phyloP scores from a whole-genome alignment of 352 stramenopile genomes.

The Phytopythium vexans region DNA sequence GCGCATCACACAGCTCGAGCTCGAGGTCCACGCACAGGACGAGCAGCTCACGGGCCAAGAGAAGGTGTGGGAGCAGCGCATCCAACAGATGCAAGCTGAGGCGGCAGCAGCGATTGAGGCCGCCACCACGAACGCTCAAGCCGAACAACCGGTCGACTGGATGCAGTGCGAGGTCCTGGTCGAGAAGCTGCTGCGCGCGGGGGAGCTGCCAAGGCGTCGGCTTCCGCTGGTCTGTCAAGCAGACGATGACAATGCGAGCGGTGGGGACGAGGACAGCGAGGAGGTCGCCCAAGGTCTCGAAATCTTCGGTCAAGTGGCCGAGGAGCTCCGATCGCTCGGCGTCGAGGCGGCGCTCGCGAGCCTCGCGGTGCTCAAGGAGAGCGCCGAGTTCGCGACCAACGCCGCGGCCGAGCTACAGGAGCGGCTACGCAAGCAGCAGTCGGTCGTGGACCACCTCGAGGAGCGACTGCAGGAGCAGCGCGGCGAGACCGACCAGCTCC shows the following conservation, averaged over 20 bases:
- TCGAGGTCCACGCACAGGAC: slow-evolving; percentile 27
- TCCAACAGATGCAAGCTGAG: slow-evolving; percentile 24
- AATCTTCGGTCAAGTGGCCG: slow-evolving; percentile 29
- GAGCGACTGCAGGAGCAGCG: slow-evolving; percentile 59
- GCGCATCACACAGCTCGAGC: slow-evolving; percentile 41
- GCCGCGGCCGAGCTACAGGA: slow-evolving; percentile 60
- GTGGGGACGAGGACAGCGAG: slow-evolving; percentile 22
- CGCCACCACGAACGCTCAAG: slow-evolving; percentile 8
- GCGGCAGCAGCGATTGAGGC: slow-evolving; percentile 23
- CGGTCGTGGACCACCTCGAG: slow-evolving; percentile 51
- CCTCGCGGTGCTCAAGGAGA: slow-evolving; percentile 61
- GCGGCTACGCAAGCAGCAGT: slow-evolving; percentile 46
- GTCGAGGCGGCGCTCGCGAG: slow-evolving; percentile 53
- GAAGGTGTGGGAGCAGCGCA: slow-evolving; percentile 25
- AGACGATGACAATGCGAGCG: slow-evolving; percentile 13
- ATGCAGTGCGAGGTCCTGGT: slow-evolving; percentile 55
- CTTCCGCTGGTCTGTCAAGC: slow-evolving; percentile 8
- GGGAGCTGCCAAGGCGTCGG: slow-evolving; percentile 37
- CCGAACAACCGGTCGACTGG: slow-evolving; percentile 36
- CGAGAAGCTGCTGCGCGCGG: slow-evolving; percentile 42
- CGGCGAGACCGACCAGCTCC: slow-evolving; percentile 46
- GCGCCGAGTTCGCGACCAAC: slow-evolving; percentile 61
- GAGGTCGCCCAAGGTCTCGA: slow-evolving; percentile 8
- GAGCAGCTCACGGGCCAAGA: slow-evolving; percentile 32
- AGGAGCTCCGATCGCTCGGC: slow-evolving; percentile 39